A percentile compares a stretch with the other conserved stretches of the same genome.
Conservation (phyloP, 1,284 basidiomycete species). For the Taiwanofungus camphoratus region DNA sequence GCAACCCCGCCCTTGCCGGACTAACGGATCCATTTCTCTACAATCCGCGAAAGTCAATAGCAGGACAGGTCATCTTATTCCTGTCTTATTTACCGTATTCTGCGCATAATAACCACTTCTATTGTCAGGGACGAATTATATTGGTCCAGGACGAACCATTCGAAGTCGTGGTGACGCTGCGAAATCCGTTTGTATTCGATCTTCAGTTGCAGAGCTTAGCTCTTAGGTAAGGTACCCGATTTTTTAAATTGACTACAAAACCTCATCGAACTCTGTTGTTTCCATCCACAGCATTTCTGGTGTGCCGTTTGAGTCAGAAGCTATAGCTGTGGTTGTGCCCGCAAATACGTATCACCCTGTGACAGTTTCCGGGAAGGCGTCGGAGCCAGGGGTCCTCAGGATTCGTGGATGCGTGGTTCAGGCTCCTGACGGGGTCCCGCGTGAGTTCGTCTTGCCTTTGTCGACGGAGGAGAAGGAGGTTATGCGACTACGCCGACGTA, state of each 20-base stretch:
- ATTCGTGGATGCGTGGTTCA: constrained; percentile 78
- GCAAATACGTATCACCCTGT: constrained; percentile 73
- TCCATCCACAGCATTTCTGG: constrained; percentile 68
- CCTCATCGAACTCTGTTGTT: background rate
- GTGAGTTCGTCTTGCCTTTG: constrained; percentile 75
- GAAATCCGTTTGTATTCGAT: constrained; percentile 89
- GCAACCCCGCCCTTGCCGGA: constrained; percentile 45
- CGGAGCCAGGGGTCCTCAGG: constrained; percentile 59
- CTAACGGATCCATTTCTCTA: constrained; percentile 81
- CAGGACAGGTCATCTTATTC: constrained; percentile 47
- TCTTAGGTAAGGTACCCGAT: constrained; percentile 60
- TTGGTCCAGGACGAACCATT: constrained; percentile 82
- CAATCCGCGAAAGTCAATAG: constrained; percentile 67
- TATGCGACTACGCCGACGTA: constrained; percentile 48
- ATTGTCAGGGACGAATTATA: constrained; percentile 46
- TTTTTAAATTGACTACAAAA: background rate
- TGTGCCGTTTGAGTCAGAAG: constrained; percentile 63
- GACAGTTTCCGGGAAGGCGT: constrained; percentile 64
- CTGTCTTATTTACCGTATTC: background rate
- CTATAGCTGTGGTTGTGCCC: constrained; percentile 58
- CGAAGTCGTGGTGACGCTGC: constrained; percentile 80
- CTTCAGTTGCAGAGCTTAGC: constrained; percentile 79
- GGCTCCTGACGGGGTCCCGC: constrained; percentile 65
- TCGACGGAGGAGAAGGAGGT: constrained; percentile 71
- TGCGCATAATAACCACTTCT: constrained; percentile 5